Evolutionary conservation across 176 grass and related monocot species (phyloP), one percentile per base, ranked within the genome.

Genomic region (Phoenix dactylifera): DNA sequence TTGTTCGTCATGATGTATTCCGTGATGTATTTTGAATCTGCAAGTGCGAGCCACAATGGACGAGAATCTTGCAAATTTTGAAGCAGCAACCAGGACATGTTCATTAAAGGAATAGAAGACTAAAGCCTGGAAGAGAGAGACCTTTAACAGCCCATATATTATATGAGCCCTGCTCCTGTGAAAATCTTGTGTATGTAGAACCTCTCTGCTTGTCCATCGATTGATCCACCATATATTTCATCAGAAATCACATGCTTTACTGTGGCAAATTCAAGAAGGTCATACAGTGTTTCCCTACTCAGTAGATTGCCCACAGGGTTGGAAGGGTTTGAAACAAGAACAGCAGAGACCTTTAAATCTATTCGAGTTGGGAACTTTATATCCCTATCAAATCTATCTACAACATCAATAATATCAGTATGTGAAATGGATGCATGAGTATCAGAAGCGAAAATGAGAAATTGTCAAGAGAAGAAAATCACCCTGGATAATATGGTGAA

Each of bases 401-500:
- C 28, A 30, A 30, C 6, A 30, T 30, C 28, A 5, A 30, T 30
- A 30, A 1, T 30, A 30, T 7, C 28, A 5, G 28, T 30, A 30
- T 30, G 1, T 30, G 28, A 30, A 30, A 30, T 30, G 28, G 28
- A 30, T 39, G 35, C 7, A 6, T 6, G 1, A 32, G 1, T 9
- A 32, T 32, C 6, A 6, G 6, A 6, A 0, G 15, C 17, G 7
- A 73, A 26, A 58, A 50, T 35, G 12, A 48, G 19, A 35, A 22
- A 12, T 14, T 7, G 22, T 18, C 3, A 14, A 54, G 6, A 14
- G 35, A 64, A 57, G 26, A 67, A 17, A 58, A 58, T 51, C 77
- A 92, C 87, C 87, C 93, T 32, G 87, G 93, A 57, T 92, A 98
- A 75, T 98, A 98, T 52, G 93, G 93, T 74, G 93, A 98, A 50